phyloP scores from a whole-genome alignment of 1,284 basidiomycete genomes.

The Rhodotorula sp. region DNA sequence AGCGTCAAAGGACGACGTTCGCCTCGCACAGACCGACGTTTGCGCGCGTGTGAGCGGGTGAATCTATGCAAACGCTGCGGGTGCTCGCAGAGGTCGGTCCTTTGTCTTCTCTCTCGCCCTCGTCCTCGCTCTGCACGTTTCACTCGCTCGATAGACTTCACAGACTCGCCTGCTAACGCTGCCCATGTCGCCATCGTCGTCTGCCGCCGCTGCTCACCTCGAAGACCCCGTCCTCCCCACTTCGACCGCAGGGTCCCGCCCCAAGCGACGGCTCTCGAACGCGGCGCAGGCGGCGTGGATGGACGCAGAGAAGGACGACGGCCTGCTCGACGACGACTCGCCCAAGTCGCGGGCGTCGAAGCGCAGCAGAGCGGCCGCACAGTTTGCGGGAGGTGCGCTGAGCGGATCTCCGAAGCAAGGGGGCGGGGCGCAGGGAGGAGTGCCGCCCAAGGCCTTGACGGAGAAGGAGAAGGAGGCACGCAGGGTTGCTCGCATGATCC shows the following conservation, averaged over 20 bases:
- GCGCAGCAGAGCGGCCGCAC: background rate
- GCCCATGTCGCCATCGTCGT: background rate
- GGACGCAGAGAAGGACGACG: too few species aligned
- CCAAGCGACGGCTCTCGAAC: too few species aligned
- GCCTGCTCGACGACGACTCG: background rate
- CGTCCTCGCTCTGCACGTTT: background rate
- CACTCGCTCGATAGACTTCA: background rate
- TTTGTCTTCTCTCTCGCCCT: too few species aligned
- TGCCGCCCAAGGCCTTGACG: background rate
- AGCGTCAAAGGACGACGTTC: too few species aligned
- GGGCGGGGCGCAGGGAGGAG: background rate
- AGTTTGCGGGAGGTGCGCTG: background rate
- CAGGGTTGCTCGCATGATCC: slow-evolving; percentile 34
- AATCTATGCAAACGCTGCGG: too few species aligned
- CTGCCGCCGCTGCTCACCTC: background rate
- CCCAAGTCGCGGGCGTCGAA: background rate
- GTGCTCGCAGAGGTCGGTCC: too few species aligned
- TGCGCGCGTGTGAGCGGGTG: too few species aligned
- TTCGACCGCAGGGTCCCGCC: background rate
- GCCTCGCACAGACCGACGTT: too few species aligned
- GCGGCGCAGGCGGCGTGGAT: too few species aligned
- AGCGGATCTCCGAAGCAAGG: background rate
- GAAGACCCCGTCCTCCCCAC: background rate
- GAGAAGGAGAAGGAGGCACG: slow-evolving; percentile 34
- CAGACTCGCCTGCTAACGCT: background rate